Evolutionary conservation across 129 eudicot genomes (phyloP).

Genomic region (Artemisia annua): DNA sequence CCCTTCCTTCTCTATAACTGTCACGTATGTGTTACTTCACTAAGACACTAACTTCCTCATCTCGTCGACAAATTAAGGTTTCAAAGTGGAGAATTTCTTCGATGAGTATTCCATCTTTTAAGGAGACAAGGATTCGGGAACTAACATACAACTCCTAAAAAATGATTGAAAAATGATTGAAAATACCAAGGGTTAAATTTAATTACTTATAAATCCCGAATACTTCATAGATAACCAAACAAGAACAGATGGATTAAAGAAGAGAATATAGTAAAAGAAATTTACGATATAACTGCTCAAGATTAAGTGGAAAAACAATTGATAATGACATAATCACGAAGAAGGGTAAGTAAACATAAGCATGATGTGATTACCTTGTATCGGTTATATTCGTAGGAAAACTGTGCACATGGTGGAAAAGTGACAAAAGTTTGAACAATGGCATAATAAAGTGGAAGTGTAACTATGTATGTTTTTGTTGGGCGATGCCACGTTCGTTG

Average conservation of each 20-base stretch:
- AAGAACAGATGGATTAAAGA: slow-evolving; percentile 2
- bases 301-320: background rate
- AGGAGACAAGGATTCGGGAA: background rate
- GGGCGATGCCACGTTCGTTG: slow-evolving; percentile 30
- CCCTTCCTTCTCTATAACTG: background rate
- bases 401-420: background rate
- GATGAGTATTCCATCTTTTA: background rate
- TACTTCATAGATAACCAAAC: slow-evolving; percentile 10
- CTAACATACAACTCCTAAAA: no score
- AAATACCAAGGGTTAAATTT: slow-evolving; percentile 14
- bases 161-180: no score
- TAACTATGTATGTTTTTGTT: background rate
- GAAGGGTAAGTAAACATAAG: background rate
- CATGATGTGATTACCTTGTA: slow-evolving; percentile 7
- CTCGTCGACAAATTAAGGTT: background rate
- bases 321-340: background rate
- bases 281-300: background rate
- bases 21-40: background rate
- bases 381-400: background rate
- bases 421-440: background rate
- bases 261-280: background rate
- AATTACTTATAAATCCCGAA: background rate
- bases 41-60: background rate
- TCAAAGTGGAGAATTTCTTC: background rate
- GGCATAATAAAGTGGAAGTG: slow-evolving; percentile 15